A percentile compares a stretch with the other conserved stretches of the same genome.
These are phyloP conservation scores for Kodamaea hsintzibuensis DNA, from an alignment of 805 yeast species.

Conservation along the genomic window DNA sequence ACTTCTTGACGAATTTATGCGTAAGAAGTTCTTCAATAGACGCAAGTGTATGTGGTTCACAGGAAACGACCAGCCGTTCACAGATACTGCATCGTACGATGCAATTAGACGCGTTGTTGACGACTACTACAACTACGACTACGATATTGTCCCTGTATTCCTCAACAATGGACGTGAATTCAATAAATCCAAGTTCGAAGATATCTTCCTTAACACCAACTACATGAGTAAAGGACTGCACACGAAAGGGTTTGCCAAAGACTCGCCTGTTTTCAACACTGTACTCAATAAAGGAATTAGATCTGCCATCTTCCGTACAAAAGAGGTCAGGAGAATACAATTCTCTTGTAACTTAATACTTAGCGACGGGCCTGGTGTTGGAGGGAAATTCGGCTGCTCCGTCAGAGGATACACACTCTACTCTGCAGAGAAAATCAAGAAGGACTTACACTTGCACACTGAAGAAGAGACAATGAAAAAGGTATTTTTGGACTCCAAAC, in stretches of 20 bases:
- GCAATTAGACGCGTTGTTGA: constrained; percentile 56
- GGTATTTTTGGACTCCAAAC: constrained; percentile 42
- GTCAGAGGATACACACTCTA: constrained; percentile 72
- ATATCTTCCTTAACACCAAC: constrained; percentile 54
- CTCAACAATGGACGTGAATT: constrained; percentile 33
- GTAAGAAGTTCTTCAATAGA: constrained; percentile 47
- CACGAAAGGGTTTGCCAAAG: constrained; percentile 13
- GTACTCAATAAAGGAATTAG: constrained; percentile 37
- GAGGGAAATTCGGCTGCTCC: constrained; percentile 53
- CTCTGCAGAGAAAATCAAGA: constrained; percentile 51
- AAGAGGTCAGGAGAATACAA: constrained; percentile 61
- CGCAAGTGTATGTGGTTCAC: constrained; percentile 72
- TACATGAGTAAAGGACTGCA: constrained; percentile 26
- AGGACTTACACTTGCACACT: constrained; percentile 54
- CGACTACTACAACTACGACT: constrained; percentile 57
- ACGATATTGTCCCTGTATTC: constrained; percentile 65
- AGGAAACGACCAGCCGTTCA: constrained; percentile 68
- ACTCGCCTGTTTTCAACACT: constrained; percentile 18
- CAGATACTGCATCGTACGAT: constrained; percentile 42
- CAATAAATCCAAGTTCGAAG: constrained; percentile 49
- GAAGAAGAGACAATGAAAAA: constrained; percentile 51
- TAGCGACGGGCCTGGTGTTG: constrained; percentile 38
- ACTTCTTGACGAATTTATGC: constrained; percentile 55
- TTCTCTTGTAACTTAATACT: constrained; percentile 64
- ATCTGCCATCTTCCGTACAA: constrained; percentile 51